Base-by-base conservation (phyloP, 2,329 filamentous ascomycete genomes). In the Dothistroma pini region DNA sequence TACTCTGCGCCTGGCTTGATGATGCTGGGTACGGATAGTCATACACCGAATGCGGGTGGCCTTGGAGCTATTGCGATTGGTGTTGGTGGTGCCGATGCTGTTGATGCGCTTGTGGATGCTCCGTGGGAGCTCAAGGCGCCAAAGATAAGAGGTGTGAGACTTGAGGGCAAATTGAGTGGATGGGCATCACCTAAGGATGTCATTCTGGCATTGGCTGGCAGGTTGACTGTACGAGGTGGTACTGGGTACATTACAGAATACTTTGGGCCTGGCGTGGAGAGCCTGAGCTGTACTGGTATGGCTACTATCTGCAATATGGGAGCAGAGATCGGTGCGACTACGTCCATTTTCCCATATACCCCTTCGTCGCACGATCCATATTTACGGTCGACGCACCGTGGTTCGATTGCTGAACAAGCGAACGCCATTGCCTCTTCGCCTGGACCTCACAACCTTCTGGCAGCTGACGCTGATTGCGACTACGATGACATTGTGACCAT, bases 71-170 rank as follows among this genome's bases (percentile, higher is more conserved):
- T 97, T 71, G 95, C 95, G 9, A 97, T 99, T 74, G 95, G 95
- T 75, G 95, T 99, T 35, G 95, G 95, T 72, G 95, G 95, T 72
- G 95, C 95, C 25, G 95, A 99, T 78, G 95, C 95, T 25, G 95
- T 99, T 1, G 95, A 99, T 78, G 95, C 93, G 8, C 85, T 99
- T 47, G 95, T 97, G 2, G 93, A 96, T 73, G 92, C 93, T 9
- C 95, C 95, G 0, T 99, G 95, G 95, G 95, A 99, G 78, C 81
- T 99, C 62, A 97, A 96, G 81, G 95, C 95, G 5, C 95, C 95
- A 16, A 92, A 91, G 76, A 83, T 99, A 55, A 79, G 97, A 12
- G 93, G 93, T 71, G 92, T 97, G 10, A 85, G 88, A 72, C 83
- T 97, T 48, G 88, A 88, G 62, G 95, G 95, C 68, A 80, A 90